Evolutionary conservation across 75 land plant genomes (phyloP), one percentile per base, ranked within the genome.

Genomic region (Cupressus sempervirens): DNA sequence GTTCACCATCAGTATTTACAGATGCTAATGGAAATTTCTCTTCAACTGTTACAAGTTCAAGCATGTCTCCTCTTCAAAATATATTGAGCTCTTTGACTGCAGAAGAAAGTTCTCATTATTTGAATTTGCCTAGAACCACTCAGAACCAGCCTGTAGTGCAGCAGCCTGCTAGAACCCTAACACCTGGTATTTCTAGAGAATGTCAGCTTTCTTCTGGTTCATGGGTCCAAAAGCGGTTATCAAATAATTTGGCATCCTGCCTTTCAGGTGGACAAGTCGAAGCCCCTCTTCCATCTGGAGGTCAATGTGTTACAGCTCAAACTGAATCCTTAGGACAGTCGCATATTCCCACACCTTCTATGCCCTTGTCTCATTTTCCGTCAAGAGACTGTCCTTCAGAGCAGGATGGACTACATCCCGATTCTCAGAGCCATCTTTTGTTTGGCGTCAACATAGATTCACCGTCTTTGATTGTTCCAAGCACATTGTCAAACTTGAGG

Each of bases 371-470:
- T 14, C 89, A 90, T 29, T 88, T 91, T 82, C 88, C 94, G 86
- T 91, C 87, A 53, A 90, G 93, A 81, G 94, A 94, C 38, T 84
- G 86, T 83, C 53, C 89, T 18, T 58, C 89, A 8, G 93, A 94
- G 83, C 94, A 90, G 76, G 91, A 90, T 75, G 90, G 85, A 50
- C 73, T 84, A 36, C 73, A 87, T 15, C 87, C 89, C 84, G 88
- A 88, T 56, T 34, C 18, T 89, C 91, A 72, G 32, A 90, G 80
- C 46, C 86, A 91, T 88, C 87, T 88, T 36, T 82, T 94, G 18
- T 94, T 91, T 85, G 96, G 94, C 0, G 90, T 92, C 58, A 94
- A 90, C 58, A 88, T 91, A 40, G 93, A 93, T 73, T 89, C 91
- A 7, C 84, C 90, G 9, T 87, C 93, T 26, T 84, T 90, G 48